Evolutionary conservation across 495 filamentous ascomycete genomes (phyloP), one percentile per base, ranked within the genome.

Genomic region (Hypomontagnella submonticulosa): DNA sequence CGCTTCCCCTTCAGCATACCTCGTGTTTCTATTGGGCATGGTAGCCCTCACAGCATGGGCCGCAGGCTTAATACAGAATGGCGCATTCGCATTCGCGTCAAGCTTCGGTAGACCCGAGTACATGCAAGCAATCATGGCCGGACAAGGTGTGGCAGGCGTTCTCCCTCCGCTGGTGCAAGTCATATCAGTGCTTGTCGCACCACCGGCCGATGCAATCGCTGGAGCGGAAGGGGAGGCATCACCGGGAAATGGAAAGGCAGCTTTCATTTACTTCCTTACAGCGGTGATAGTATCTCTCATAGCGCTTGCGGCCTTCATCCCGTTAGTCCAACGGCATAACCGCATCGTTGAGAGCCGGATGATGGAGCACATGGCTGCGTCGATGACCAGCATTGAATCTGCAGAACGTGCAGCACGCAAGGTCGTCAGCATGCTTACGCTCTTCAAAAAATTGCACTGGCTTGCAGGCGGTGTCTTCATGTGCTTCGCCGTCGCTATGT

Each of bases 121-220:
- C 77, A 97, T 90, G 48, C 93, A 97, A 75, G 95, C 89, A 15
- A 93, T 98, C 74, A 98, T 99, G 96, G 87, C 88, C 19, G 95
- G 95, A 7, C 95, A 99, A 74, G 96, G 88, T 12, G 81, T 98
- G 5, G 93, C 95, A 1, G 95, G 95, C 32, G 93, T 99, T 3
- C 81, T 98, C 11, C 96, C 95, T 0, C 90, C 90, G 40, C 84
- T 97, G 56, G 90, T 90, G 0, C 94, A 92, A 69, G 95, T 97
- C 63, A 70, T 91, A 37, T 90, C 92, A 1, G 91, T 94, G 27
- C 80, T 98, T 30, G 84, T 87, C 0, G 84, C 93, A 10, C 82
- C 88, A n/a, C 74, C 70, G 5, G 38, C 63, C 9, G 63, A 73
- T 54, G 42, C 53, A 18, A 33, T 51, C 1, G 43, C 57, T n/a